Evolutionary conservation across 305 asterid genomes (phyloP), one percentile per base, ranked within the genome.

Genomic region (Fraxinus greggii): DNA sequence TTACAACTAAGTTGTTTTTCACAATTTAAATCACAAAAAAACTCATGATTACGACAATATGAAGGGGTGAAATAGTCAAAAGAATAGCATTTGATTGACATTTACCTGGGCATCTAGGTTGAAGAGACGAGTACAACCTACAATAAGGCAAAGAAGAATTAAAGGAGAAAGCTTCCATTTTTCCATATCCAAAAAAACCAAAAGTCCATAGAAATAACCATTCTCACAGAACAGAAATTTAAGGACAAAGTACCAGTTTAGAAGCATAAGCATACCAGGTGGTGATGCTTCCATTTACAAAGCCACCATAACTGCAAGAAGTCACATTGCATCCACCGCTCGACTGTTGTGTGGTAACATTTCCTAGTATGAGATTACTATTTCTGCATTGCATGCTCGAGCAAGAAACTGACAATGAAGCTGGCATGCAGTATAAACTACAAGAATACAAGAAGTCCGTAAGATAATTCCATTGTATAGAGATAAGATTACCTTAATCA

Each of bases 321-420:
- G 99, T 96, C 81, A 96, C 95, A 69, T 92, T 96, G 94, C 99
- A 96, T 45, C 99, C 99, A 69, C 87, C 99, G n/a, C 93, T 81
- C 0, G 95, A 86, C 87, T 93, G 98, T 80, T 94, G 97, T n/a
- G 83, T 67, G 9, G 98, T 94, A 29, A 87, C 45, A 73, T 94
- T 96, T 82, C 99, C 99, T 0, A 96, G 73, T 94, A 94, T 94
- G 84, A 96, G 95, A 83, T 93, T 93, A 82, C 98, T 96, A 75
- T 80, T 87, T 83, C 81, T 86, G 88, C 99, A 96, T 88, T 96
- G 99, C 99, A 96, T 94, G 89, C 98, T 96, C 51, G 99, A 94
- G 40, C 99, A 96, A 75, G 99, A 94, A 89, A 94, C 99, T 3
- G 98, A 94, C 83, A 96, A 81, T 1, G 98, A 90, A 85, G 99